Base-by-base conservation (phyloP, 371 early-diverging fungal genomes). In the Apophysomyces ossiformis region DNA sequence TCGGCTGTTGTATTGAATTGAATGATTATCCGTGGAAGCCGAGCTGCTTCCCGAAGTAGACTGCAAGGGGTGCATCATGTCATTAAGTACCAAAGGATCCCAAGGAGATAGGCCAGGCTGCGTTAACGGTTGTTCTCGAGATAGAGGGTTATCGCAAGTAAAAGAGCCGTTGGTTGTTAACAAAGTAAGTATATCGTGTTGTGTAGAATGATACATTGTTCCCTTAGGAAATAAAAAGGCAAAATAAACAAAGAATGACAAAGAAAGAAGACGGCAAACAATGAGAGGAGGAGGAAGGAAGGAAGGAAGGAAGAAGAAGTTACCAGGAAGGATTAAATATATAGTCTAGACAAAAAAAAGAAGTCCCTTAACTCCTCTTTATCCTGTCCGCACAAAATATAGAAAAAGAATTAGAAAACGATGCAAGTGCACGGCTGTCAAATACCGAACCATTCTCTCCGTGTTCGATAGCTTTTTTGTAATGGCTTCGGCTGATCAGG, bases 361-460 rank as follows among this genome's bases (percentile, higher is more conserved):
- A n/a, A 45, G 46, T 45, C 46, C 46, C 16, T 45, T 45, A n/a
- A 45, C 13, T 18, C 16, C 46, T 18, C 46, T 45, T 45, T 45
- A 26, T 45, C 46, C 46, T 13, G 13, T 45, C 46, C 46, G 46
- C 46, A 45, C 32, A 26, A 26, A 26, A 26, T 26, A 26, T 26
- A 26, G 32, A 26, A 26, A 26, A 26, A 26, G 32, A 26, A 26
- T 26, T 26, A 26, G 32, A 26, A 26, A 26, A 26, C 32, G 46
- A 45, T 45, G 46, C 46, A 45, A 45, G 46, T 45, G 46, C 46
- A 45, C 46, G 46, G 46, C 46, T 45, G 46, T 45, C 46, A 45
- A 45, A 45, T 45, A 45, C 46, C 46, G 46, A 45, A 45, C 46
- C 46, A 45, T 18, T 45, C 46, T 45, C 46, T 45, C 46, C 46